These are phyloP conservation scores for Clonostachys chloroleuca DNA, from an alignment of 2,329 filamentous ascomycete genomes.

Conservation along the genomic window DNA sequence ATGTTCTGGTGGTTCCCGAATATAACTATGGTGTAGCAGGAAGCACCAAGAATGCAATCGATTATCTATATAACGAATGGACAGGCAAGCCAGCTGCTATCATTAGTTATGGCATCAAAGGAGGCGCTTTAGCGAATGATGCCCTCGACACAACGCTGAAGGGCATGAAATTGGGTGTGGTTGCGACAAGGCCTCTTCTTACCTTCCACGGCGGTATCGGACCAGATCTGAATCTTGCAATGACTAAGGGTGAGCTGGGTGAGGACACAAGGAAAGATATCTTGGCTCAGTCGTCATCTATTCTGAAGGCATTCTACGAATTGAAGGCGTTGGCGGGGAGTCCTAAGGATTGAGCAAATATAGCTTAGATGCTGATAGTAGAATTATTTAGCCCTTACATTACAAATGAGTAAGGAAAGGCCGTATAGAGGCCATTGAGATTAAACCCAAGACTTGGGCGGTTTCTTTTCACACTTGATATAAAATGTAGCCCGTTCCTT, in stretches of 20 bases:
- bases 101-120: constrained; percentile 46
- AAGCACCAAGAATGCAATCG: constrained; percentile 56
- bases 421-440: too few relatives aligned
- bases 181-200: not conserved
- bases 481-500: too few relatives aligned
- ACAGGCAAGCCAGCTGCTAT: constrained; percentile 46
- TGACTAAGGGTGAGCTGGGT: not conserved
- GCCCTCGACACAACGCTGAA: not conserved
- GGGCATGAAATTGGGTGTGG: not conserved
- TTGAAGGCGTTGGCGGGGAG: too few relatives aligned
- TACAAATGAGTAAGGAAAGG: too few relatives aligned
- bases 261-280: not conserved
- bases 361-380: too few relatives aligned
- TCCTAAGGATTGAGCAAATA: too few relatives aligned
- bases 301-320: not conserved
- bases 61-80: constrained; percentile 57
- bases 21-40: constrained; percentile 54
- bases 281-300: not conserved
- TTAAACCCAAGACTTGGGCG: too few relatives aligned
- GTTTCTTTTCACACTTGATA: too few relatives aligned
- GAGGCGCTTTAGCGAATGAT: not conserved
- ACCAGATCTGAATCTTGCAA: not conserved
- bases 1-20: constrained; percentile 45
- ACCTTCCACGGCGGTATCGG: not conserved
- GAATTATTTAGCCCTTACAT: too few relatives aligned